Conservation (phyloP, 148 eudicot genomes). For the Suaeda aralocaspica region DNA sequence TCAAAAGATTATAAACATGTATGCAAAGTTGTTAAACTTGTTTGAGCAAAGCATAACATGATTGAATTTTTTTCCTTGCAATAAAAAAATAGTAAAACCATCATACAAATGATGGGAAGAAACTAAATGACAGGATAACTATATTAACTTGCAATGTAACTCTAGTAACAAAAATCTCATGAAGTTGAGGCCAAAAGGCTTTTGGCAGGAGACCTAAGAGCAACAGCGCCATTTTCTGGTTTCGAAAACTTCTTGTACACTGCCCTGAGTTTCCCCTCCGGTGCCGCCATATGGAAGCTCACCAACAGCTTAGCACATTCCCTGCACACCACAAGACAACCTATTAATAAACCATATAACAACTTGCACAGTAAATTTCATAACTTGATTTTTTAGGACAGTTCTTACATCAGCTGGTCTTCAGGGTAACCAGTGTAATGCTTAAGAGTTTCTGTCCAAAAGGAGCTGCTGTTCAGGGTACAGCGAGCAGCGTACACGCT, state of each 20-base stretch:
- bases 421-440: constrained; percentile 51
- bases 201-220: constrained; percentile 40
- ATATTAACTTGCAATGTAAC: constrained; percentile 8
- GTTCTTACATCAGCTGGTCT: constrained; percentile 35
- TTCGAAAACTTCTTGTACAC: constrained; percentile 44
- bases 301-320: constrained; percentile 37
- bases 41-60: too few relatives aligned
- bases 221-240: constrained; percentile 33
- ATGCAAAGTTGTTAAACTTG: too few relatives aligned
- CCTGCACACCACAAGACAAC: constrained; percentile 9
- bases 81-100: constrained; percentile 12
- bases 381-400: neutral
- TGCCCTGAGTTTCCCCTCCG: constrained; percentile 32
- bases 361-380: neutral
- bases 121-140: neutral
- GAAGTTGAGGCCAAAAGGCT: constrained; percentile 28
- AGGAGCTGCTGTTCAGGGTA: constrained; percentile 35
- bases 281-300: constrained; percentile 29
- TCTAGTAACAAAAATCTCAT: constrained; percentile 8
- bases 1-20: too few relatives aligned
- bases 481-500: constrained; percentile 54
- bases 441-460: constrained; percentile 56
- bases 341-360: neutral
- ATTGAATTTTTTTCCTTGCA: neutral
- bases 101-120: constrained; percentile 14